These are phyloP conservation scores for Elaeis oleifera DNA, from an alignment of 202 grass and related monocot species.

Conservation along the genomic window DNA sequence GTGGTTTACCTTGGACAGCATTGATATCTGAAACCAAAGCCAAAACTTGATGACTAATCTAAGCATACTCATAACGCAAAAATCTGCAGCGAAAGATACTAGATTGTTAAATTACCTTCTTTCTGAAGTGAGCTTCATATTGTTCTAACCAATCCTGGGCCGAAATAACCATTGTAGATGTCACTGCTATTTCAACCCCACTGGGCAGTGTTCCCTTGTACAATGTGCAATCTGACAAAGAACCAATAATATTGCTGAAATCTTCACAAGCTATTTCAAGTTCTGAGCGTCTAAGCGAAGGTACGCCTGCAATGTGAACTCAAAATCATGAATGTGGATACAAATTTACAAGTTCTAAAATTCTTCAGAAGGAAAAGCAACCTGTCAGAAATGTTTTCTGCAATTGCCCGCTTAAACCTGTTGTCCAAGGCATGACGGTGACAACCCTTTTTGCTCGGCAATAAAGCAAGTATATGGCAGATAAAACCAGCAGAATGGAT, in stretches of 20 bases:
- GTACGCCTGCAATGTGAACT: slow-evolving; percentile 34
- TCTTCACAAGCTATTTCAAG: slow-evolving; percentile 76
- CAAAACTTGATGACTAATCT: too few relatives aligned
- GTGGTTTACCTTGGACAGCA: slow-evolving; percentile 56
- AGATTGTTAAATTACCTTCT: slow-evolving; percentile 43
- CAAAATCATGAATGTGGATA: background rate
- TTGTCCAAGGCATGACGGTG: slow-evolving; percentile 53
- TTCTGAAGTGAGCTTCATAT: slow-evolving; percentile 53
- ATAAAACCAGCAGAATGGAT: slow-evolving; percentile 26
- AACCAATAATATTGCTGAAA: slow-evolving; percentile 80
- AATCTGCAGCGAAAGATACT: slow-evolving; percentile 7
- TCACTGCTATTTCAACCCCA: slow-evolving; percentile 77
- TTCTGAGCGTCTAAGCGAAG: slow-evolving; percentile 43
- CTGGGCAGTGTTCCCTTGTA: slow-evolving; percentile 87
- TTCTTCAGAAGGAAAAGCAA: slow-evolving; percentile 23
- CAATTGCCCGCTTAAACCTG: slow-evolving; percentile 40
- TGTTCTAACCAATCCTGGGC: slow-evolving; percentile 42
- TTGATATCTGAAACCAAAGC: slow-evolving; percentile 37
- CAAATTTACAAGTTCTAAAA: background rate
- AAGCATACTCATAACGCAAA: background rate
- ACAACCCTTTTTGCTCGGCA: slow-evolving; percentile 31
- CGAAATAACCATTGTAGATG: slow-evolving; percentile 36
- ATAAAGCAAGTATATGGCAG: slow-evolving; percentile 34
- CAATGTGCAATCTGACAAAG: slow-evolving; percentile 38
- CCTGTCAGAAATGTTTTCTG: slow-evolving; percentile 46